Evolutionary conservation across 306 rosid genomes (phyloP).

Genomic region (Oemleria cerasiformis): DNA sequence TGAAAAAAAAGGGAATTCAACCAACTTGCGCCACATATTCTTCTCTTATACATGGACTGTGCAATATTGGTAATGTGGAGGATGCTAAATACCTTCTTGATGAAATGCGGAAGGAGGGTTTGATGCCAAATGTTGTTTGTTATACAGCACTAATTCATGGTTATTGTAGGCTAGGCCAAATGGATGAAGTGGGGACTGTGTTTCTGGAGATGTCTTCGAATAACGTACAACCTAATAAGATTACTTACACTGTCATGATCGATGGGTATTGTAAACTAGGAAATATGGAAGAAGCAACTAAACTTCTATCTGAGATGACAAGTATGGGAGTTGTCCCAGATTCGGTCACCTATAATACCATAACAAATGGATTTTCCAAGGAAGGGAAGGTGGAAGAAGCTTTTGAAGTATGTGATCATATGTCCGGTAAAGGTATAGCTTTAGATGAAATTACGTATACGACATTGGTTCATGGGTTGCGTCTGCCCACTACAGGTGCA

Average conservation of each 20-base stretch:
- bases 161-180: slow-evolving; percentile 50
- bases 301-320: slow-evolving; percentile 4
- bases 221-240: background rate
- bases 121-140: background rate
- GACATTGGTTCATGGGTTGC: slow-evolving; percentile 1
- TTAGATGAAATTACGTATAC: background rate
- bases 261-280: slow-evolving; percentile 69
- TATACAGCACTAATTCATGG: slow-evolving; percentile 67
- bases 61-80: slow-evolving; percentile 51
- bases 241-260: slow-evolving; percentile 35
- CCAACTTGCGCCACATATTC: slow-evolving; percentile 56
- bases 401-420: slow-evolving; percentile 1
- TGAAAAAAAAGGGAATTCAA: slow-evolving; percentile 53
- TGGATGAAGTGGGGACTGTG: background rate
- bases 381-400: slow-evolving; percentile 1
- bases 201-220: slow-evolving; percentile 1
- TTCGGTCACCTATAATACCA: background rate
- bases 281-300: slow-evolving; percentile 51
- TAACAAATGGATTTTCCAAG: slow-evolving; percentile 2
- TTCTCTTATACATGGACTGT: slow-evolving; percentile 72
- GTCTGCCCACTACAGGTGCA: background rate
- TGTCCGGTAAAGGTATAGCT: background rate
- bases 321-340: slow-evolving; percentile 2
- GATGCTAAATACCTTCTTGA: slow-evolving; percentile 40
- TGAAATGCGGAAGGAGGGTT: background rate